A percentile compares a stretch with the other conserved stretches of the same genome.
phyloP scores from a whole-genome alignment of 1,284 basidiomycete genomes.

The Kwoniella shivajii region DNA sequence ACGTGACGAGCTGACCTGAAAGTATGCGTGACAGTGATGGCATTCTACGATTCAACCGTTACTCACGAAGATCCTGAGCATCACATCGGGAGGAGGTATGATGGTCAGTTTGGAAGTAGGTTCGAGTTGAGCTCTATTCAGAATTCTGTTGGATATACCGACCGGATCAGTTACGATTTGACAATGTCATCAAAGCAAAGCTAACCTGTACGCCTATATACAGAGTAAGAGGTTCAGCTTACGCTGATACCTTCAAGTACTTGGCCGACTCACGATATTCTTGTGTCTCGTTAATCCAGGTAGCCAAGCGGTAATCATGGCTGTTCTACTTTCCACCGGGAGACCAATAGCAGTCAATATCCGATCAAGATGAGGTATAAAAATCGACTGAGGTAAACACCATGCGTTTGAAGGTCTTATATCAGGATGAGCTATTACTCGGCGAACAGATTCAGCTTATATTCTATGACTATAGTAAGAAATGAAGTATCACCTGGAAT shows the following conservation, averaged over 20 bases:
- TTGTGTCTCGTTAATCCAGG: constrained; percentile 43
- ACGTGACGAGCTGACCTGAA: no score
- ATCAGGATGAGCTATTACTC: constrained; percentile 43
- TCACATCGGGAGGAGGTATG: constrained; percentile 42
- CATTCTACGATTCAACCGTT: not conserved
- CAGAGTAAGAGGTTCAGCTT: no score
- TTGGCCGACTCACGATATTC: constrained; percentile 42
- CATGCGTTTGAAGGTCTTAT: constrained; percentile 40
- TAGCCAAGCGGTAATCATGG: constrained; percentile 49
- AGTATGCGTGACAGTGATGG: not conserved
- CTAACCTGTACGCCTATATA: constrained; percentile 36
- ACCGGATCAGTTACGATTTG: not conserved
- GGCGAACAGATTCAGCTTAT: not conserved
- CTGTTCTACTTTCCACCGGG: constrained; percentile 42
- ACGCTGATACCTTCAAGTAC: no score
- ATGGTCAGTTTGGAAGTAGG: constrained; percentile 34
- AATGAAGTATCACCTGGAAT: constrained; percentile 33
- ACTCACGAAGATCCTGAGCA: constrained; percentile 46
- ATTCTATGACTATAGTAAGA: not conserved
- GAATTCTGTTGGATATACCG: constrained; percentile 29
- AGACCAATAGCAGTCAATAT: constrained; percentile 41
- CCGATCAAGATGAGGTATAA: constrained; percentile 49
- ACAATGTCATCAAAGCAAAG: not conserved
- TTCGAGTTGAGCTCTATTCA: constrained; percentile 39
- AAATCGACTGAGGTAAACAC: constrained; percentile 42